Base-by-base conservation (phyloP, 768 basidiomycete genomes). In the Pleurotus djamor region DNA sequence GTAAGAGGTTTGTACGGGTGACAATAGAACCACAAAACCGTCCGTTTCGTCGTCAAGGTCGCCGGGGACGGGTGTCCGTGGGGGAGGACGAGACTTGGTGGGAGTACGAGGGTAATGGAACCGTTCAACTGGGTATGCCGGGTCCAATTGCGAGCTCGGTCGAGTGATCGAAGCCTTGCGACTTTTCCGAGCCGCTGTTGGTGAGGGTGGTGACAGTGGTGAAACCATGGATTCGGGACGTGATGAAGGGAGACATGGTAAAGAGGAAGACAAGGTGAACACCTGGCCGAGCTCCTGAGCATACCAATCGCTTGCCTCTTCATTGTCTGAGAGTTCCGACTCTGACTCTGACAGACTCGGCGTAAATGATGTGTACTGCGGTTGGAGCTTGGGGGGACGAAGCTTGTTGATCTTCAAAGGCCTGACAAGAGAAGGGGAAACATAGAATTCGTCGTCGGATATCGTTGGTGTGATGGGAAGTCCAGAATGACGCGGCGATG, bases 371-470 rank as follows among this genome's bases (percentile, higher is more conserved):
- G 67, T 44, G 32, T 65, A 63, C 36, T 33, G 63, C 57, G 48
- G 68, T 71, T 58, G 21, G 21, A 28, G 21, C 21, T 28, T 28
- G 21, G 21, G 21, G 21, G 45, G 45, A n/a, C 45, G 10, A 12
- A 49, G 52, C 66, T 85, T 86, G 7, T 60, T 74, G 64, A 85
- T 82, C 35, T 79, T 74, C 47, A 85, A 75, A 1, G 84, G 84
- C 52, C 76, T 76, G 38, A 41, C 38, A 35, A 87, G 79, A 1
- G 81, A 74, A 1, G 71, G 72, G 7, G 66, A 63, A 12, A 67
- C 73, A 41, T 69, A 77, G 58, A 86, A 84, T 60, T 84, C 81
- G 63, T 87, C 86, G 2, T 84, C 86, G 1, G 81, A 72, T 0
- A 76, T 47, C 13, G 45, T 68, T 0, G 86, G 86, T n/a, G 68